phyloP scores from a whole-genome alignment of 148 eudicot species.

The Tetragonia tetragonoides region DNA sequence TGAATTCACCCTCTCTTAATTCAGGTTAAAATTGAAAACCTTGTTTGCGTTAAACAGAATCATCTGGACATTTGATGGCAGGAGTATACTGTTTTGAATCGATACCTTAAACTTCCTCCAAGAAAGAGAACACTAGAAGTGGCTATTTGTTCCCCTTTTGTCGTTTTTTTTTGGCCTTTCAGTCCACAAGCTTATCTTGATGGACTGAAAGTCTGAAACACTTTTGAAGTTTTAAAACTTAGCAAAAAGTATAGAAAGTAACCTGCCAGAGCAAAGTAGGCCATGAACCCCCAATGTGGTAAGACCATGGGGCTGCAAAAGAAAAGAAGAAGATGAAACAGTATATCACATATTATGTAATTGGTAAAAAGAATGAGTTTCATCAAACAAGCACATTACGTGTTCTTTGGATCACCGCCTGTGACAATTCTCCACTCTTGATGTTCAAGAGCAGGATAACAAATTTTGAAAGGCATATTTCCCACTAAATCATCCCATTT shows the following conservation, averaged over 20 bases:
- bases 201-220: background rate
- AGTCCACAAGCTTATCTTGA: background rate
- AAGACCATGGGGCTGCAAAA: slow-evolving; percentile 75
- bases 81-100: no score
- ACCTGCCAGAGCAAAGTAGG: slow-evolving; percentile 96
- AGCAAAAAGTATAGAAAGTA: slow-evolving; percentile 16
- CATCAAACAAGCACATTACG: slow-evolving; percentile 37
- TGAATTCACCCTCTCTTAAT: background rate
- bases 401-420: slow-evolving; percentile 83
- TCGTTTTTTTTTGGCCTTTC: background rate
- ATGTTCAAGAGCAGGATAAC: slow-evolving; percentile 72
- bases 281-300: slow-evolving; percentile 87
- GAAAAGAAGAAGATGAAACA: slow-evolving; percentile 14
- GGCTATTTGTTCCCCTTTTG: background rate
- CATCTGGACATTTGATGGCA: no score
- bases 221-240: background rate
- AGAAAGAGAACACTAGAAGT: background rate
- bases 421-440: slow-evolving; percentile 80
- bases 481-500: slow-evolving; percentile 76
- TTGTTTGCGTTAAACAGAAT: no score
- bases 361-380: background rate
- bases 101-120: background rate
- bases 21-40: background rate
- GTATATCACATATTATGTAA: no score
- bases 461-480: slow-evolving; percentile 73